These are phyloP conservation scores for Pulveroboletus sp. DNA, from an alignment of 768 basidiomycete genomes.

Conservation along the genomic window DNA sequence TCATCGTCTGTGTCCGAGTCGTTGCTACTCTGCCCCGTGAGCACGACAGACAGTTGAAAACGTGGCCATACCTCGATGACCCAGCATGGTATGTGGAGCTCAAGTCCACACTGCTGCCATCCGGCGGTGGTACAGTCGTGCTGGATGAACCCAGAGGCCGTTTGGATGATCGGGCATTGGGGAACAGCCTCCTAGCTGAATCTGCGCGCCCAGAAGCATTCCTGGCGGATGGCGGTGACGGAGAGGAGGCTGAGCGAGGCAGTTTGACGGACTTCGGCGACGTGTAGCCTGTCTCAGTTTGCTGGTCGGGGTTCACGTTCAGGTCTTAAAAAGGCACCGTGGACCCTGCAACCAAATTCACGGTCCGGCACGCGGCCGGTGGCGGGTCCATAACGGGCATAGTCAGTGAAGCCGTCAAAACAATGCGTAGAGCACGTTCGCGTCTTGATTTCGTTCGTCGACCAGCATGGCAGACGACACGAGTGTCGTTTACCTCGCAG, in stretches of 20 bases:
- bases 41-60: neutral
- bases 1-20: conserved; percentile 55
- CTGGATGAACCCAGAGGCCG: conserved; percentile 25
- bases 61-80: conserved; percentile 61
- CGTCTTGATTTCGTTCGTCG: conserved; percentile 11
- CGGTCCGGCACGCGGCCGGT: neutral
- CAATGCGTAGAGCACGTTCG: conserved; percentile 7
- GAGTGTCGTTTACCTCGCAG: conserved; percentile 42
- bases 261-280: conserved; percentile 43
- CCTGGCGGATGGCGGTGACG: conserved; percentile 62
- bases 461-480: conserved; percentile 23
- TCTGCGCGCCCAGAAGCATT: conserved; percentile 51
- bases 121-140: conserved; percentile 15
- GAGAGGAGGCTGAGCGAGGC: conserved; percentile 76
- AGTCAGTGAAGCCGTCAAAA: neutral
- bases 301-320: conserved; percentile 3
- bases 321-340: conserved; percentile 5
- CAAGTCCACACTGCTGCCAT: conserved; percentile 51
- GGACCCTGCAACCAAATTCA: no score
- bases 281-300: neutral
- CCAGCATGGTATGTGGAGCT: conserved; percentile 87
- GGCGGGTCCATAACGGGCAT: conserved; percentile 11
- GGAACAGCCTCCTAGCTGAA: conserved; percentile 34
- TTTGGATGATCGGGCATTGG: conserved; percentile 26
- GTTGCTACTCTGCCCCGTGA: conserved; percentile 36